phyloP scores from a whole-genome alignment of 2,329 filamentous ascomycete genomes.

The Cladosporium sp. region DNA sequence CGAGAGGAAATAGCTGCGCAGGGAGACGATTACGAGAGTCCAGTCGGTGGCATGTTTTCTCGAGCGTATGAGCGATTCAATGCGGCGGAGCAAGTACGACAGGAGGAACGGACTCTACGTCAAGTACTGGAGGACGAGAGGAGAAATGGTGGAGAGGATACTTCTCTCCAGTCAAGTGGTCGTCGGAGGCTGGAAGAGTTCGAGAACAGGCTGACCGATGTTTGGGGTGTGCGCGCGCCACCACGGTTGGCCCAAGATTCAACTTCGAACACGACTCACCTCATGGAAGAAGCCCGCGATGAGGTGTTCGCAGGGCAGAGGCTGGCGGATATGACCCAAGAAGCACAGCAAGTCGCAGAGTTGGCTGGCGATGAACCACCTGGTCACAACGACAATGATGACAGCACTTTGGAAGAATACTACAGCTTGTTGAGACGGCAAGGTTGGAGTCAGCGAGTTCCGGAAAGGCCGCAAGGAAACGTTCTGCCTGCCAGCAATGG shows the following conservation, averaged over 20 bases:
- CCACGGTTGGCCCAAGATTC: conserved; percentile 12
- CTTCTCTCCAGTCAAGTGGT: neutral
- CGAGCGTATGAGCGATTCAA: conserved; percentile 46
- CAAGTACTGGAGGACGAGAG: conserved; percentile 36
- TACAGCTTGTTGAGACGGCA: conserved; percentile 33
- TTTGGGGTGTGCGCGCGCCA: conserved; percentile 35
- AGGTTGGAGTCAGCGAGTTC: conserved; percentile 26
- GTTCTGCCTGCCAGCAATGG: neutral
- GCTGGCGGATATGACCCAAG: neutral
- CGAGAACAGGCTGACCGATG: conserved; percentile 27
- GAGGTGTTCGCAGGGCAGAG: conserved; percentile 19
- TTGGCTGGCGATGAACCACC: conserved; percentile 6
- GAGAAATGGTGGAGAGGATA: conserved; percentile 26
- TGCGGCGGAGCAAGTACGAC: conserved; percentile 42
- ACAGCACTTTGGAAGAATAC: conserved; percentile 31
- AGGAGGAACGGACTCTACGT: conserved; percentile 36
- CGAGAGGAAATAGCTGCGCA: conserved; percentile 48
- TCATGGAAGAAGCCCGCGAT: conserved; percentile 20
- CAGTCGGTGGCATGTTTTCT: conserved; percentile 49
- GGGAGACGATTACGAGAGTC: conserved; percentile 51
- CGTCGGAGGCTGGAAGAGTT: conserved; percentile 27
- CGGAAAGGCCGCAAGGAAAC: neutral
- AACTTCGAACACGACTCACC: conserved; percentile 17
- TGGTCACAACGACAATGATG: conserved; percentile 20
- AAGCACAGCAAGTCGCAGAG: conserved; percentile 6